Conservation (phyloP, 345 rosid species). For the Brassica incana region DNA sequence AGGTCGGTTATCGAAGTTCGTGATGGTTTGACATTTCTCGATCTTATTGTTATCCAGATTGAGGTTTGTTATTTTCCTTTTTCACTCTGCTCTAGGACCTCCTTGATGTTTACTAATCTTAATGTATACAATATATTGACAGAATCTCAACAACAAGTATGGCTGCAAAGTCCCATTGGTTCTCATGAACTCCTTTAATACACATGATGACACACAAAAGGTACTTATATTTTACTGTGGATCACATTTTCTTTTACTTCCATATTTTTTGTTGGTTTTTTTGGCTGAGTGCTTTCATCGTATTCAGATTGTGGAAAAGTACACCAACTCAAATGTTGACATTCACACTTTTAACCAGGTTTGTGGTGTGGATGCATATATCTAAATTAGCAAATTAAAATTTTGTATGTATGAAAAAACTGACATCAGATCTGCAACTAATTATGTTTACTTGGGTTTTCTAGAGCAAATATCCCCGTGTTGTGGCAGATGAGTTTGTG, state of each 20-base stretch:
- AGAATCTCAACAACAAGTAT: constrained; percentile 84
- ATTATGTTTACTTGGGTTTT: constrained; percentile 19
- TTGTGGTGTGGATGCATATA: constrained; percentile 21
- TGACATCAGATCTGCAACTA: constrained; percentile 17
- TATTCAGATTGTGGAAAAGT: constrained; percentile 80
- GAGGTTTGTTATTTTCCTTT: constrained; percentile 52
- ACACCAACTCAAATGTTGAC: constrained; percentile 69
- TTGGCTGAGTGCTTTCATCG: constrained; percentile 9
- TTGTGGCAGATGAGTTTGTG: constrained; percentile 72
- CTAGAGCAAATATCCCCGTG: constrained; percentile 97
- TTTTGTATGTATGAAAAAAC: background rate
- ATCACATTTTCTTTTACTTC: constrained; percentile 1
- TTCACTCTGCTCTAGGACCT: background rate
- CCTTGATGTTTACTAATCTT: background rate
- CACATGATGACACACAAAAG: constrained; percentile 95
- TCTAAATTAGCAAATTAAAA: constrained; percentile 7
- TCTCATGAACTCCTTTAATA: constrained; percentile 98
- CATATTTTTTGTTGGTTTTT: background rate
- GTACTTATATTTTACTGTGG: constrained; percentile 37
- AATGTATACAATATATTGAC: constrained; percentile 12
- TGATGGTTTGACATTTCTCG: constrained; percentile 95
- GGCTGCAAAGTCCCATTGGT: constrained; percentile 93
- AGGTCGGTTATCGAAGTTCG: constrained; percentile 98
- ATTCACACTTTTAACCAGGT: constrained; percentile 99
- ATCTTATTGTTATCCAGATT: constrained; percentile 91